Base-by-base conservation (phyloP, 192 early-diverging fungal species). In the Gigaspora rosea region DNA sequence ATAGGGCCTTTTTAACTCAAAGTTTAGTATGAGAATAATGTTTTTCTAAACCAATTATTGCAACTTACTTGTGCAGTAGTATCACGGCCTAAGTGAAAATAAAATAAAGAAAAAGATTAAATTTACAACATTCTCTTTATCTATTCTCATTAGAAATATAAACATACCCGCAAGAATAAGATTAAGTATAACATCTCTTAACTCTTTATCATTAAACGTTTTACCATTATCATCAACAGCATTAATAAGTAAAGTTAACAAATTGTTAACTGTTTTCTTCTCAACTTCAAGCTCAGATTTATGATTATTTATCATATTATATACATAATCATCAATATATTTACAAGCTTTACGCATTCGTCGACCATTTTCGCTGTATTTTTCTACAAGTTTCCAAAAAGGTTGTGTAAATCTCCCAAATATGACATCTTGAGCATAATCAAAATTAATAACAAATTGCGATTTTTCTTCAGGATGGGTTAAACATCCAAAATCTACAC, bases 41-140 rank as follows among this genome's bases (percentile, higher is more conserved):
- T 41, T 41, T 41, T 41, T 41, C 41, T 3, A 41, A 41, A 41
- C 2, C 41, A 7, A 41, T 41, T 41, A 41, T 41, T 41, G 7
- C 41, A 41, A 41, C 41, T 57, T 57, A 84, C 82, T 76, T 90
- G 84, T 20, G 93, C 83, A 41, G 90, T 89, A 46, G 89, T 84
- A 82, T 90, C 84, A 73, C 90, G 82, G 77, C 89, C 88, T 70
- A 81, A 56, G 11, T 67, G 78, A 75, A 36, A 32, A 8, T 69
- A 9, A 52, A 77, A 46, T 46, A 71, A 33, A 68, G 0, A 41
- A 41, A 41, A 41, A 41, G 2, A 41, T 41, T 41, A 7, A 41
- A 41, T 41, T 41, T 7, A 41, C 41, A 41, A 1, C 7, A 41
- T 41, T 41, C 7, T 41, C 41, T 41, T 6, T 6, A 3, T 41